Conservation (phyloP, 768 basidiomycete species). For the Tulasnella calospora region DNA sequence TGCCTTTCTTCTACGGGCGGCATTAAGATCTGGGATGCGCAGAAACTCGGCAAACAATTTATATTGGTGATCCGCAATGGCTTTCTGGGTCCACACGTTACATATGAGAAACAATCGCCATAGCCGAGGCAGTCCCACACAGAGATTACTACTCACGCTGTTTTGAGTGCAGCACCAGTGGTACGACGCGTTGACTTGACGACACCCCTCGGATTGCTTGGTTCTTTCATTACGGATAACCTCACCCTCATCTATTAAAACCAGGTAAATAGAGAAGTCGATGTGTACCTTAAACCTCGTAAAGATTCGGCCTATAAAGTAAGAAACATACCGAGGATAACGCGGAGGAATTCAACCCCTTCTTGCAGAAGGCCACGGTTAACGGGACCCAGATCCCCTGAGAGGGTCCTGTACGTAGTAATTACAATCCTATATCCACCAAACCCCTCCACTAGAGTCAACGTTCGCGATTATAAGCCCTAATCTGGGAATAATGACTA, state of each 20-base stretch:
- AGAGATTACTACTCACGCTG: background rate
- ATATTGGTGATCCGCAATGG: background rate
- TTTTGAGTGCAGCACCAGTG: background rate
- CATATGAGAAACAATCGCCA: background rate
- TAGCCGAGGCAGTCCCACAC: too few species aligned
- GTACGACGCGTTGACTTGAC: background rate
- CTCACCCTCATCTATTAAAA: background rate
- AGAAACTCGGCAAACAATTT: background rate
- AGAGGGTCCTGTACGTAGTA: background rate
- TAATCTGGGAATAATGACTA: background rate
- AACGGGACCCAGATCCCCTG: background rate
- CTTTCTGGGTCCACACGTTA: background rate
- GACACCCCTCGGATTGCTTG: background rate
- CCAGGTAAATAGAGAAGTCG: too few species aligned
- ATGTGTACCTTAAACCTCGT: too few species aligned
- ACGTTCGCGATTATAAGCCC: background rate
- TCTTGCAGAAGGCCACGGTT: too few species aligned
- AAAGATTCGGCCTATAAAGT: too few species aligned
- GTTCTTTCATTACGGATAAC: background rate
- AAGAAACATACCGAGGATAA: background rate
- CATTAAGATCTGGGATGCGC: background rate
- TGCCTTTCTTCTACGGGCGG: background rate
- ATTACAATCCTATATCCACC: background rate
- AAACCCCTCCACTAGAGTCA: background rate
- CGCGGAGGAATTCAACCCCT: background rate